Evolutionary conservation across 805 yeast genomes (phyloP).

Genomic region (Torulaspora maleeae): DNA sequence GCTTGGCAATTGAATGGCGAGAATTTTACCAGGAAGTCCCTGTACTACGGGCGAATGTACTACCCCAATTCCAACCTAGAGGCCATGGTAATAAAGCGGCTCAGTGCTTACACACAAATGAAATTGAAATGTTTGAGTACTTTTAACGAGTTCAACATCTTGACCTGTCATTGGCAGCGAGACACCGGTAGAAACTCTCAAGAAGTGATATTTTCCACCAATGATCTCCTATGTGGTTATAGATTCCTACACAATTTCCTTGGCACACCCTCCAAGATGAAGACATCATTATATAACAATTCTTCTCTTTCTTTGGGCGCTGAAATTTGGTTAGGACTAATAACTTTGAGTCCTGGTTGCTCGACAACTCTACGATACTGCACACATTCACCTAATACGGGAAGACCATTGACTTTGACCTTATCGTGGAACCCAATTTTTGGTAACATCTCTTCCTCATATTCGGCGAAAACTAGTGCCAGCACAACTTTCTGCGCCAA

Average conservation of each 20-base stretch:
- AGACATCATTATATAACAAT: conserved; percentile 47
- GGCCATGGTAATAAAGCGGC: conserved; percentile 72
- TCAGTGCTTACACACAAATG: conserved; percentile 57
- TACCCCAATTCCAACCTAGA: conserved; percentile 84
- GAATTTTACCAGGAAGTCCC: conserved; percentile 34
- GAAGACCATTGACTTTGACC: conserved; percentile 86
- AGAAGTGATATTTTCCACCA: conserved; percentile 76
- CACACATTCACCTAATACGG: conserved; percentile 79
- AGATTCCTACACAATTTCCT: conserved; percentile 67
- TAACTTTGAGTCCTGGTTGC: conserved; percentile 82
- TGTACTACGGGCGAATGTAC: conserved; percentile 81
- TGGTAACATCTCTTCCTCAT: conserved; percentile 85
- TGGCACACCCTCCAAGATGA: conserved; percentile 37
- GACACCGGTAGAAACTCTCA: conserved; percentile 58
- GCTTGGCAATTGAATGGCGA: conserved; percentile 8
- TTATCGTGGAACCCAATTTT: conserved; percentile 81
- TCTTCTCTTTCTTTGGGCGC: conserved; percentile 73
- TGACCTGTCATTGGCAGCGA: conserved; percentile 68
- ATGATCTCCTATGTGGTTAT: conserved; percentile 78
- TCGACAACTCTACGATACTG: conserved; percentile 82
- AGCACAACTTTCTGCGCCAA: conserved; percentile 74
- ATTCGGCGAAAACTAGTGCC: conserved; percentile 74
- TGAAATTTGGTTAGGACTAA: conserved; percentile 84
- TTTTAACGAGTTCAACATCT: conserved; percentile 49
- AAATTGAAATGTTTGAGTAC: conserved; percentile 72